Base-by-base conservation (phyloP, 1,284 basidiomycete genomes). In the Stereum hirsutum region DNA sequence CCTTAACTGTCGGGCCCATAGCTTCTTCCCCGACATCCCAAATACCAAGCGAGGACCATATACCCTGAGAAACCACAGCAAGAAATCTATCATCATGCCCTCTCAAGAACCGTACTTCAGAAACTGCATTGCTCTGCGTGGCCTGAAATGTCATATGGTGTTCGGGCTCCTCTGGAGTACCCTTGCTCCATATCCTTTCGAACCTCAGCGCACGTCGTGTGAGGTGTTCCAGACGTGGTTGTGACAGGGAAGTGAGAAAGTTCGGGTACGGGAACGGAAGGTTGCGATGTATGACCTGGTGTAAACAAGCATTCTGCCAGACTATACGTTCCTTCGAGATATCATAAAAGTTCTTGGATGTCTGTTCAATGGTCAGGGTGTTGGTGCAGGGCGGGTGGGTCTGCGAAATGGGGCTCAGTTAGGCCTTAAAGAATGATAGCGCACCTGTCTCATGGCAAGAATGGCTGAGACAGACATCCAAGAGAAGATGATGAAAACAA, bases 31-130 rank as follows among this genome's bases (percentile, higher is more conserved):
- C 45, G 23, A 74, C 52, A 45, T 74, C 65, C 75, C 80, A 78
- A 21, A 77, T 55, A 2, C 64, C 63, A 40, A 82, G 54, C 20
- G 64, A 61, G 24, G 64, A 65, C 79, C 79, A 83, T 38, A 82
- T 72, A 5, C 69, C 68, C 46, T 73, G 71, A 7, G 75, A 75
- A 7, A 76, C 63, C 3, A 74, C 74, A 41, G 77, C 44, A 10
- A 82, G 45, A 55, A 70, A 67, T 41, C 57, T 56, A 7, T 62
- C 66, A 6, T 61, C 63, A 35, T 56, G 54, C 10, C 66, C 64
- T 21, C 68, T 68, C 1, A 80, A 41, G 50, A 81, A 74, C 48
- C 21, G 14, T 5, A 32, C 14, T 6, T 32, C 5, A 11, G 27
- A 25, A 2, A 41, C 26, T 21, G 39, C 27, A 14, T 17, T 20